Conservation (phyloP, 106 monocot genomes). For the Hemerocallis citrina region DNA sequence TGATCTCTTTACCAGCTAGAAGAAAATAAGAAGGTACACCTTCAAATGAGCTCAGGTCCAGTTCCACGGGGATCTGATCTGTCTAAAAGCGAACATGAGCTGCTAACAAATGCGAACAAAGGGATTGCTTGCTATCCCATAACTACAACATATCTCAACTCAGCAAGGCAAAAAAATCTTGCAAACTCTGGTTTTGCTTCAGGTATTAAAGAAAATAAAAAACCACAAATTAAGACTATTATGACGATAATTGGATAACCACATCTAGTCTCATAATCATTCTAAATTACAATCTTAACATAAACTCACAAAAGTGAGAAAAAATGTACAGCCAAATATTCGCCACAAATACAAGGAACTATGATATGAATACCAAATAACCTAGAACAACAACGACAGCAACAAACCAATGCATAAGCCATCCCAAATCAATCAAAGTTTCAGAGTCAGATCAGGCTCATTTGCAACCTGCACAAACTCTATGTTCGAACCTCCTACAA, state of each 20-base stretch:
- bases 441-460: constrained; percentile 6
- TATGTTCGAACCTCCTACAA: not conserved
- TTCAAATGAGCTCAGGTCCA: too few species aligned
- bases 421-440: constrained; percentile 1
- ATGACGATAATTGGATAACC: not conserved
- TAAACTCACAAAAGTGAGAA: not conserved
- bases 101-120: too few species aligned
- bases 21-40: too few species aligned
- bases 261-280: not conserved
- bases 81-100: too few species aligned
- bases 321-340: not conserved
- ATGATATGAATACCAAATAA: not conserved
- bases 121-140: too few species aligned
- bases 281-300: not conserved
- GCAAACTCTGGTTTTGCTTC: too few species aligned
- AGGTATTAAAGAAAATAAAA: too few species aligned
- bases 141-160: too few species aligned
- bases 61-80: too few species aligned
- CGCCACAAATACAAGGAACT: not conserved
- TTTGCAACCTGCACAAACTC: not conserved
- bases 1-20: too few species aligned
- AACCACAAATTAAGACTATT: not conserved
- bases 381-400: too few species aligned
- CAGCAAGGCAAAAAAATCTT: too few species aligned
- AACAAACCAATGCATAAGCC: not conserved